phyloP scores from a whole-genome alignment of 345 rosid genomes.

The Dovyalis caffra region DNA sequence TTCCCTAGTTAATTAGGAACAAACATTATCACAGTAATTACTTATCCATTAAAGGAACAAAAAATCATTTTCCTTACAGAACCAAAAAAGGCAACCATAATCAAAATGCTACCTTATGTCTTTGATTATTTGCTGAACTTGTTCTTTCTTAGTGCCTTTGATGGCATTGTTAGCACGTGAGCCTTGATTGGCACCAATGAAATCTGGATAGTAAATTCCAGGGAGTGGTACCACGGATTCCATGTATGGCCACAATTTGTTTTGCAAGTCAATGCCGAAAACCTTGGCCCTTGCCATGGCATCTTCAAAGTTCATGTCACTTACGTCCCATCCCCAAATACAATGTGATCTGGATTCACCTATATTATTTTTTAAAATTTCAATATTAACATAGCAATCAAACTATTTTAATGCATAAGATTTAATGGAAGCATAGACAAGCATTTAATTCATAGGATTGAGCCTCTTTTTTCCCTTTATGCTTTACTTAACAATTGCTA shows the following conservation, averaged over 20 bases:
- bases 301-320: slow-evolving; percentile 91
- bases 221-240: slow-evolving; percentile 91
- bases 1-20: slow-evolving; percentile 46
- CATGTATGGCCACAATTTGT: slow-evolving; percentile 92
- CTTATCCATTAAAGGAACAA: background rate
- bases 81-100: background rate
- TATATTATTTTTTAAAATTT: slow-evolving; percentile 11
- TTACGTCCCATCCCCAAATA: slow-evolving; percentile 98
- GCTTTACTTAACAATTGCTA: too few species aligned
- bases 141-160: slow-evolving; percentile 84
- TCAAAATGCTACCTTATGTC: slow-evolving; percentile 67
- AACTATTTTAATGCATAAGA: too few species aligned
- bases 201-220: slow-evolving; percentile 82
- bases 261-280: slow-evolving; percentile 85
- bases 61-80: too few species aligned
- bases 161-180: slow-evolving; percentile 85
- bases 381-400: background rate
- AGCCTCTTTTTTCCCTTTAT: too few species aligned
- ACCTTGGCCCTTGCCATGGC: slow-evolving; percentile 94
- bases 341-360: slow-evolving; percentile 91
- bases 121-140: slow-evolving; percentile 68
- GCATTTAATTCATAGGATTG: too few species aligned
- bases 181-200: slow-evolving; percentile 94
- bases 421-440: too few species aligned
- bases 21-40: background rate